Evolutionary conservation across 2,329 filamentous ascomycete species (phyloP).

Genomic region (Canariomyces notabilis): DNA sequence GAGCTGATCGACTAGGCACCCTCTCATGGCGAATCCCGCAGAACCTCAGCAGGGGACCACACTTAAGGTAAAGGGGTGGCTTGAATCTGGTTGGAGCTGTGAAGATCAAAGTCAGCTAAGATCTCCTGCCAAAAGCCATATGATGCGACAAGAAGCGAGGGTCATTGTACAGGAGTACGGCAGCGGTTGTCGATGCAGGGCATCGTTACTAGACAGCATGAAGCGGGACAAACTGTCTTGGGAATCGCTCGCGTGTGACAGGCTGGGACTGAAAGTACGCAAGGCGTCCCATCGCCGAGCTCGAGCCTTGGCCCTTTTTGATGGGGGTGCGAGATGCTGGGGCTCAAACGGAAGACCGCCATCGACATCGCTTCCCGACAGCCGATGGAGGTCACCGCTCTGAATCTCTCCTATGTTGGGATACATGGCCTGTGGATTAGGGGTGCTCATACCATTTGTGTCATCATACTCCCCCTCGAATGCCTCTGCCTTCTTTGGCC

Average conservation of each 20-base stretch:
- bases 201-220: constrained; percentile 18
- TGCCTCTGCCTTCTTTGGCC: constrained; percentile 53
- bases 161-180: constrained; percentile 18
- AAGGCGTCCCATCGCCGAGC: constrained; percentile 17
- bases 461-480: constrained; percentile 67
- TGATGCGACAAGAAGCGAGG: constrained; percentile 18
- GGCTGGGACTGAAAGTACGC: constrained; percentile 20
- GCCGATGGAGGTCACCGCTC: constrained; percentile 11
- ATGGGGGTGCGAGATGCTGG: constrained; percentile 12
- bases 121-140: neutral
- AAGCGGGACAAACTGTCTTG: constrained; percentile 19
- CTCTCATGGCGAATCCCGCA: constrained; percentile 71
- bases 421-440: constrained; percentile 13
- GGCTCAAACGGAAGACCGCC: constrained; percentile 9
- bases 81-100: constrained; percentile 67
- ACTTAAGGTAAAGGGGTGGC: constrained; percentile 78
- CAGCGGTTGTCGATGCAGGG: constrained; percentile 12
- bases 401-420: constrained; percentile 17
- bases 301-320: constrained; percentile 13
- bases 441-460: constrained; percentile 43
- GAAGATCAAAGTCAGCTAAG: constrained; percentile 14
- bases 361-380: constrained; percentile 11
- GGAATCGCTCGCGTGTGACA: constrained; percentile 15
- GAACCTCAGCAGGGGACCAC: constrained; percentile 85
- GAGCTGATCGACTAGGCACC: constrained; percentile 35